A percentile compares a stretch with the other conserved stretches of the same genome.
These are phyloP conservation scores for Fistulinella cinereoalba DNA, from an alignment of 1,284 basidiomycete species.

Conservation along the genomic window DNA sequence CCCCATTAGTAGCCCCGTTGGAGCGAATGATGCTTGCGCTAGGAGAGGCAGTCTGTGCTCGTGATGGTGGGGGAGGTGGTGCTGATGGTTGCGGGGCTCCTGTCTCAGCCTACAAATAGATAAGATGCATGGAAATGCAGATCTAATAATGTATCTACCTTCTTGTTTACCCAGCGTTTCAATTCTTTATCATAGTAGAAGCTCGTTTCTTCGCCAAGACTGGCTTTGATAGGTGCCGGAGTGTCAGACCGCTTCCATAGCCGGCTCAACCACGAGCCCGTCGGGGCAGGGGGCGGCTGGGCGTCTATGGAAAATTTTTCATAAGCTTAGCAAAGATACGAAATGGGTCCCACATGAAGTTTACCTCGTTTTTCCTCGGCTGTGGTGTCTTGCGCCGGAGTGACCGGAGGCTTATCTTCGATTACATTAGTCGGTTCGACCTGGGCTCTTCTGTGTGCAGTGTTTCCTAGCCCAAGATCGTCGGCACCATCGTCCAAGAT, in stretches of 20 bases:
- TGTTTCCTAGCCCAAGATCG: conserved; percentile 90
- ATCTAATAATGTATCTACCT: conserved; percentile 48
- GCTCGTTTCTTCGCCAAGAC: conserved; percentile 86
- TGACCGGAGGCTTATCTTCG: conserved; percentile 17
- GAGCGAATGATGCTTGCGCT: conserved; percentile 39
- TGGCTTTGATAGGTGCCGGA: conserved; percentile 81
- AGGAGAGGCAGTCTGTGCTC: conserved; percentile 78
- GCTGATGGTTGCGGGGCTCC: conserved; percentile 45
- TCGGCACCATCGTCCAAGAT: conserved; percentile 71
- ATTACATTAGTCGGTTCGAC: conserved; percentile 27
- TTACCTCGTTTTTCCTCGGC: conserved; percentile 26
- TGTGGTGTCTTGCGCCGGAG: conserved; percentile 11
- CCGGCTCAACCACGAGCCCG: conserved; percentile 77
- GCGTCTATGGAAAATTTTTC: conserved; percentile 20
- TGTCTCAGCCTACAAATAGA: conserved; percentile 45
- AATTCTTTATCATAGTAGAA: conserved; percentile 95
- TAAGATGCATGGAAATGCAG: conserved; percentile 3
- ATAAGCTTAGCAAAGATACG: background rate
- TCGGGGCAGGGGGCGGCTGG: conserved; percentile 32
- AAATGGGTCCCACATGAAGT: background rate
- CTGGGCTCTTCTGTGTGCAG: conserved; percentile 42
- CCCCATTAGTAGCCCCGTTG: conserved; percentile 22
- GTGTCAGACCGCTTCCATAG: conserved; percentile 64
- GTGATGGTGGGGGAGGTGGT: conserved; percentile 53
- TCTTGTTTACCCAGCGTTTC: conserved; percentile 96